Conservation (phyloP, 75 land plant genomes). For the Selaginella moellendorffii region DNA sequence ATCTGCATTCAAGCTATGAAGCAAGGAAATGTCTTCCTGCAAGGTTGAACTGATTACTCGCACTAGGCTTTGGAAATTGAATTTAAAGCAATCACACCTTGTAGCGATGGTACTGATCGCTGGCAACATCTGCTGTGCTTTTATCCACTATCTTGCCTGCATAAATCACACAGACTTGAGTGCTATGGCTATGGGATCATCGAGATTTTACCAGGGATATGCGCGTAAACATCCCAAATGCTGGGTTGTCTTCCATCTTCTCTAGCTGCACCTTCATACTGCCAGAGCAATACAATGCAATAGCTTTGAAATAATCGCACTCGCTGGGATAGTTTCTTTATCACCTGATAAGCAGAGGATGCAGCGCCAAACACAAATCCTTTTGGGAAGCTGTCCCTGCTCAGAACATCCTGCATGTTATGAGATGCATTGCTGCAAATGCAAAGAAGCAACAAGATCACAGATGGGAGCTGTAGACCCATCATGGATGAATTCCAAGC, state of each 20-base stretch:
- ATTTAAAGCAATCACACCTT: neutral
- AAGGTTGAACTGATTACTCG: neutral
- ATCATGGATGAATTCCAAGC: too few relatives aligned
- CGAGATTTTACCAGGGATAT: conserved; percentile 22
- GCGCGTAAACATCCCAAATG: conserved; percentile 55
- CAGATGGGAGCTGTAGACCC: too few relatives aligned
- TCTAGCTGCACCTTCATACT: conserved; percentile 61
- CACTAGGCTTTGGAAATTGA: neutral
- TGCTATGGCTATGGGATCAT: too few relatives aligned
- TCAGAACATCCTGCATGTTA: too few relatives aligned
- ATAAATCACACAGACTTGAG: too few relatives aligned
- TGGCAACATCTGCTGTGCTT: neutral
- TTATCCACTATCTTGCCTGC: neutral
- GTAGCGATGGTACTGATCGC: conserved; percentile 3
- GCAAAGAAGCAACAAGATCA: too few relatives aligned
- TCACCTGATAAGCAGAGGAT: too few relatives aligned
- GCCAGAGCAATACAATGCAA: too few relatives aligned
- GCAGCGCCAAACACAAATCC: too few relatives aligned
- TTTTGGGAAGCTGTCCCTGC: too few relatives aligned
- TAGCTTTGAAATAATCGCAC: too few relatives aligned
- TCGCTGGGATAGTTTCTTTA: neutral
- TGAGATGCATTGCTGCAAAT: too few relatives aligned
- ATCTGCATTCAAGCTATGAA: neutral
- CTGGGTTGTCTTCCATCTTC: conserved; percentile 43
- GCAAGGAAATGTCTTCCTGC: neutral